Base-by-base conservation (phyloP, 1,284 basidiomycete species). In the Naganishia sp. region DNA sequence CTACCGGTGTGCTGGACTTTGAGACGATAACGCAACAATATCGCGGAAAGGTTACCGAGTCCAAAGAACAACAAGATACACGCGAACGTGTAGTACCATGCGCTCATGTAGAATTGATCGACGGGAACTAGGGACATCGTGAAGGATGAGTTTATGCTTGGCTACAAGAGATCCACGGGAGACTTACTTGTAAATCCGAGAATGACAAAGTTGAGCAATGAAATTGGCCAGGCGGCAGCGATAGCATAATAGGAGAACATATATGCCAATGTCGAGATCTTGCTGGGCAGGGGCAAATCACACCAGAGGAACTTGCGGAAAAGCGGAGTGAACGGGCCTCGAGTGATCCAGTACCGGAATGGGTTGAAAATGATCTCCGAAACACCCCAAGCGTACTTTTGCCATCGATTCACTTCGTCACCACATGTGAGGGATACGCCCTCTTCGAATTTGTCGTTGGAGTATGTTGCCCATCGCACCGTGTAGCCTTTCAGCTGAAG, bases 391-490 rank as follows among this genome's bases (percentile, higher is more conserved):
- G 89, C 84, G 72, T 93, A 93, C 74, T 93, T 93, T 71, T 92
- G 88, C 90, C 90, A 93, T 3, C 90, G 79, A 70, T 91, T 91
- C 71, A 58, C 56, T 47, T 80, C 79, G 68, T 80, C 79, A 56
- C 78, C 78, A 60, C 72, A 73, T 4, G 81, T 81, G 10, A 94
- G 81, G 0, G 88, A 90, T n/a, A 94, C 91, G 71, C 91, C 91
- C 73, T 94, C 91, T 77, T 90, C 88, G 81, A 92, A 94, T 0
- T 85, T 88, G 46, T 88, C 85, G 47, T 89, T 84, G 0, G 85
- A 87, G 76, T 93, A 93, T 0, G 88, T 89, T 9, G 90, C 88
- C 90, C 90, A 93, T 58, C 90, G 87, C 66, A 91, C 87, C 69
- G 82, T 85, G 77, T 90, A 92, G 0, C 88, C 86, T 71, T 73